Base-by-base conservation (phyloP, 148 eudicot genomes). In the Rhododendron henanense region DNA sequence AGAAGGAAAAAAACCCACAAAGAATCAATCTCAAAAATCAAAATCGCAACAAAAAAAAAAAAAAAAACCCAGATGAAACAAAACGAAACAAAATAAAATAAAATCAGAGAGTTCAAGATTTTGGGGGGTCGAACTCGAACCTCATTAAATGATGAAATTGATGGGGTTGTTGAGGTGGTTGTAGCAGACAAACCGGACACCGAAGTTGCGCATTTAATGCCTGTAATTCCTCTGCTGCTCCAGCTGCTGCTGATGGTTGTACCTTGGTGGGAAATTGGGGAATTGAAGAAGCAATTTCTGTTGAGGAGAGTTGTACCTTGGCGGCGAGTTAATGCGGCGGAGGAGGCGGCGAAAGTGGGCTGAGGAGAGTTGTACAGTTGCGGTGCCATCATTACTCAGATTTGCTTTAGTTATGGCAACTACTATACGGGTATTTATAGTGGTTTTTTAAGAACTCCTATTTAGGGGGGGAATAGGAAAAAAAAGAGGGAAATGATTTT, bases 91-190 rank as follows among this genome's bases (percentile, higher is more conserved):
- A 33, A 39, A 39, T 0, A 82, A 2, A 78, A 78, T 35, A 0
- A 78, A 14, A 23, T 8, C 11, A 45, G 79, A 50, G 61, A 87
- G 18, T 28, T 23, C 15, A 25, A 45, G 25, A 10, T 3, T 44
- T 2, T 53, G 81, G 21, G 6, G 15, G 71, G 4, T 77, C 71
- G 35, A 53, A 25, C 37, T 33, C 18, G 76, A 8, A 94, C 95
- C 94, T 92, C 87, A 67, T 86, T 91, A 79, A 92, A 92, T 11
- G 95, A 91, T 9, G 91, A 82, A 53, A 87, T 33, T 13, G 90
- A 45, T 31, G 84, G 14, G 5, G 91, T 15, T 91, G 86, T 41
- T 35, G 74, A 59, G 37, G 57, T 18, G 37, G 57, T 23, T 4
- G 28, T 21, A 77, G 79, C 53, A 4, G 93, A 87, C 35, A 84